Evolutionary conservation across 1,284 basidiomycete species (phyloP).

Genomic region (Quambalaria eucalypti): DNA sequence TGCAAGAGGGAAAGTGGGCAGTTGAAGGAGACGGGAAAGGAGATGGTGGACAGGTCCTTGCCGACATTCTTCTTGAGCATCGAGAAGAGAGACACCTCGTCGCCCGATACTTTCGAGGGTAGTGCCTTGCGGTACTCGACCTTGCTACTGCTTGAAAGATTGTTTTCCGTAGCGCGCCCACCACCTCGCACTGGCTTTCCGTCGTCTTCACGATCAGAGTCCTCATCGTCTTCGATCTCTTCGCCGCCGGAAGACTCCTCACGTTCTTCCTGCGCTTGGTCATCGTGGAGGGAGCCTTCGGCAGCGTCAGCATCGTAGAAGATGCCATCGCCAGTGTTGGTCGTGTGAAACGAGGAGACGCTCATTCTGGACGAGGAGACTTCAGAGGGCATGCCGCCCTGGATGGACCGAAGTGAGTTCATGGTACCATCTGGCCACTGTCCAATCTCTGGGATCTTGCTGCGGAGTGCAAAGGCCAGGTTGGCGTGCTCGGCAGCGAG

Average conservation of each 20-base stretch:
- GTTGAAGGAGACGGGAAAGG: conserved; percentile 47
- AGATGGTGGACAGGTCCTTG: conserved; percentile 46
- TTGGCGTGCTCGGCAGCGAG: conserved; percentile 30
- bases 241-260: conserved; percentile 24
- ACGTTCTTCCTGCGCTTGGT: conserved; percentile 10
- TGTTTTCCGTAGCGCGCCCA: conserved; percentile 1
- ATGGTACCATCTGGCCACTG: conserved; percentile 18
- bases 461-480: conserved; percentile 22
- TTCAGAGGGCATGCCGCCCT: conserved; percentile 6
- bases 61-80: conserved; percentile 80
- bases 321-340: conserved; percentile 28
- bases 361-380: conserved; percentile 16
- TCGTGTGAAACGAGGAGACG: conserved; percentile 24
- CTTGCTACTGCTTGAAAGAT: neutral
- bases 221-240: conserved; percentile 16
- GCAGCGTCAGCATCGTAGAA: conserved; percentile 37
- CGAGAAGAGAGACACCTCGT: conserved; percentile 76
- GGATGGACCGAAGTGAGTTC: conserved; percentile 24
- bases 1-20: conserved; percentile 44
- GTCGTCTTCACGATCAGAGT: conserved; percentile 34
- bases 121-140: conserved; percentile 50
- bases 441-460: conserved; percentile 20
- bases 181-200: conserved; percentile 11
- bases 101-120: conserved; percentile 56
- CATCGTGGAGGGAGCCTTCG: conserved; percentile 9